These are phyloP conservation scores for Chimonanthus salicifolius DNA, from an alignment of 164 flowering plant genomes.

Conservation along the genomic window DNA sequence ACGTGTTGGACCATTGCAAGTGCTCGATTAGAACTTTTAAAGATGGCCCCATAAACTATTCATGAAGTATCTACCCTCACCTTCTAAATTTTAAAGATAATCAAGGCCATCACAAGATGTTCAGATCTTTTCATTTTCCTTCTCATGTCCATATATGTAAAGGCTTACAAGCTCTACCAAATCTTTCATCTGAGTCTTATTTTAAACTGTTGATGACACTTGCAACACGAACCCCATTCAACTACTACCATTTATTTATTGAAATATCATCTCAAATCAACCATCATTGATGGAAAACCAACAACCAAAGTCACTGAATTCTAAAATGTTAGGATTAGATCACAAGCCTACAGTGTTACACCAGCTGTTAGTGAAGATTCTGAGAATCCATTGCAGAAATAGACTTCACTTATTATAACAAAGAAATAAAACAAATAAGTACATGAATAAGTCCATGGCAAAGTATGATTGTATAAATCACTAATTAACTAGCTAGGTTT, in stretches of 20 bases:
- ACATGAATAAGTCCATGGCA: too few species aligned
- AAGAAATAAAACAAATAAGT: too few species aligned
- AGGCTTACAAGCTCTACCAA: constrained; percentile 3
- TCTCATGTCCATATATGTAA: background rate
- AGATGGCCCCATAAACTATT: background rate
- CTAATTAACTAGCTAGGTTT: too few species aligned
- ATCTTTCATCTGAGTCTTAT: background rate
- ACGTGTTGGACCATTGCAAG: too few species aligned
- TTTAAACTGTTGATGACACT: background rate
- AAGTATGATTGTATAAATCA: too few species aligned
- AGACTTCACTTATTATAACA: too few species aligned
- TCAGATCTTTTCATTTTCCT: background rate
- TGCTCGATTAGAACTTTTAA: background rate
- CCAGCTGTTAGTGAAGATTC: background rate
- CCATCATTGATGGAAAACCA: background rate
- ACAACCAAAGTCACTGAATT: background rate
- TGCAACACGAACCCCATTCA: background rate
- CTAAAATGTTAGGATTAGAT: background rate
- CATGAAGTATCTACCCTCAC: background rate
- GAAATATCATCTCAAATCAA: background rate
- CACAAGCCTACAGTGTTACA: constrained; percentile 2
- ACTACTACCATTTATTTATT: background rate
- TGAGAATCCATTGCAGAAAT: background rate
- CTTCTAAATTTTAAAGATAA: background rate
- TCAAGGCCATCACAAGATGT: background rate